Conservation (phyloP, 805 yeast species). For the Myxozyma neotropica region DNA sequence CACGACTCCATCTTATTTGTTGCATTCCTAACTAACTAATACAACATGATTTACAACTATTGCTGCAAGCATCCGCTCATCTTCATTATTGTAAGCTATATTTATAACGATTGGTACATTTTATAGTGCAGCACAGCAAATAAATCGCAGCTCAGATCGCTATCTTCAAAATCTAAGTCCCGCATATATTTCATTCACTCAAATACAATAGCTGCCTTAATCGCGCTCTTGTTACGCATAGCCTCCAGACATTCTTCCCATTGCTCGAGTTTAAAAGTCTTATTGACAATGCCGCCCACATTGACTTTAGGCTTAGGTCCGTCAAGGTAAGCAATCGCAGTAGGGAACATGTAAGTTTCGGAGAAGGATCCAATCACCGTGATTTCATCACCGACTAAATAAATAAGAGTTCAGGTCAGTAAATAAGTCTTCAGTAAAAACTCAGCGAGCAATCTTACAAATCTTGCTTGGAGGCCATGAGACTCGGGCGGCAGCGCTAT, state of each 20-base stretch:
- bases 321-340: slow-evolving; percentile 31
- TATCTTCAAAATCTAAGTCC: not conserved
- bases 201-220: slow-evolving; percentile 32
- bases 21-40: too few relatives aligned
- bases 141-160: not conserved
- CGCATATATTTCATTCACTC: slow-evolving; percentile 2
- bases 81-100: too few relatives aligned
- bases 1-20: too few relatives aligned
- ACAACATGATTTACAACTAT: too few relatives aligned
- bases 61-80: too few relatives aligned
- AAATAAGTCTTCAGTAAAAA: not conserved
- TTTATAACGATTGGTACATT: too few relatives aligned
- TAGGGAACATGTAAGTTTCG: slow-evolving; percentile 31
- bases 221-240: slow-evolving; percentile 29
- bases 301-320: slow-evolving; percentile 32
- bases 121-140: not conserved
- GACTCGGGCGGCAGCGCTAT: slow-evolving; percentile 27
- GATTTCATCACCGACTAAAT: slow-evolving; percentile 31
- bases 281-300: slow-evolving; percentile 30
- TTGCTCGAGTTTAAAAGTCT: slow-evolving; percentile 31
- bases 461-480: slow-evolving; percentile 32
- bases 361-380: slow-evolving; percentile 32
- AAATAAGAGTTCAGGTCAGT: not conserved
- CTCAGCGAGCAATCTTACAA: slow-evolving; percentile 3
- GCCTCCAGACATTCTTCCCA: slow-evolving; percentile 34